Percentiles rank a stretch among this genome's conserved stretches.
Conservation (phyloP, 164 flowering plant genomes). For the Berberis vulgaris region DNA sequence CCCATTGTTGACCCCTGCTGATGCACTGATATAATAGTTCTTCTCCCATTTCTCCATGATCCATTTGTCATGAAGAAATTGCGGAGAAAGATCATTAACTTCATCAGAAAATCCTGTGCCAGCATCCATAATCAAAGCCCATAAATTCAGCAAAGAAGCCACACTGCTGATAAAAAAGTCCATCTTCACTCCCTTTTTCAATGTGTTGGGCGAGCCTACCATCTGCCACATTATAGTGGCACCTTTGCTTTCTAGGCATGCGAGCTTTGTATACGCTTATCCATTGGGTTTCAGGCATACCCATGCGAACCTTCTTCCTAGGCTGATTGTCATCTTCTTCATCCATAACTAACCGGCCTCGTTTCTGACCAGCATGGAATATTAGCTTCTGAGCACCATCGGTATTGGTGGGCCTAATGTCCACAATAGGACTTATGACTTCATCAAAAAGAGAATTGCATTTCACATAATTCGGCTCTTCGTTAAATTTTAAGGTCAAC, state of each 20-base stretch:
- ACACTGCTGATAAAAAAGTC: constrained; percentile 76
- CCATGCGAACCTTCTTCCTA: constrained; percentile 81
- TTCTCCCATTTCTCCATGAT: constrained; percentile 97
- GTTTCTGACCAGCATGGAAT: constrained; percentile 87
- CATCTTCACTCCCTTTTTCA: constrained; percentile 85
- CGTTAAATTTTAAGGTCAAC: constrained; percentile 91
- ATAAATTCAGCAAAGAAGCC: constrained; percentile 67
- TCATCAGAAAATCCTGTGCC: constrained; percentile 79
- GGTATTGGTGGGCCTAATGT: constrained; percentile 77
- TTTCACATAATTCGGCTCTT: constrained; percentile 90
- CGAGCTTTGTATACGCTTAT: constrained; percentile 84
- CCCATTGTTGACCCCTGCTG: constrained; percentile 86
- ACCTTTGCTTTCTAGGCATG: constrained; percentile 92
- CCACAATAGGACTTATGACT: constrained; percentile 80
- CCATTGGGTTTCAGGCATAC: constrained; percentile 97
- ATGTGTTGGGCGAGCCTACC: constrained; percentile 73
- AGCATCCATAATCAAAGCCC: constrained; percentile 98
- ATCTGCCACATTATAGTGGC: constrained; percentile 89
- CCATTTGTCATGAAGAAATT: constrained; percentile 93
- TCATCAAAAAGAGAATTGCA: constrained; percentile 88
- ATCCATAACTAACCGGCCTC: constrained; percentile 72
- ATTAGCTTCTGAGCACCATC: constrained; percentile 97
- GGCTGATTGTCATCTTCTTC: constrained; percentile 87
- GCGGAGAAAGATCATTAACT: constrained; percentile 70
- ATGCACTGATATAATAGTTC: constrained; percentile 78